Evolutionary conservation across 495 filamentous ascomycete species (phyloP).

Genomic region (Penicillium bovifimosum): DNA sequence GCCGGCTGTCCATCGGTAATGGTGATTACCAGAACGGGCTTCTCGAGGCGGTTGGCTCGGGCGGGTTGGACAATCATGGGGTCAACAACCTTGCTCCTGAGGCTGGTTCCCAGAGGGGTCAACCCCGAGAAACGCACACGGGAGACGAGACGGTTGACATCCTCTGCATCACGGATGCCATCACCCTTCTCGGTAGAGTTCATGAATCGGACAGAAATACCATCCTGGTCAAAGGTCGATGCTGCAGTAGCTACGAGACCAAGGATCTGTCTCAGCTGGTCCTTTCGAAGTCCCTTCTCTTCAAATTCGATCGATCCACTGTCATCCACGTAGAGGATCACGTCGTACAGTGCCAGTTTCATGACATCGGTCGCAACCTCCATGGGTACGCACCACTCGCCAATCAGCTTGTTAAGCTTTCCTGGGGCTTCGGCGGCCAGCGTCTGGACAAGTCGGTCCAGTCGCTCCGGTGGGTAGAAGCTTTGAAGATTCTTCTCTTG

Average conservation of each 20-base stretch:
- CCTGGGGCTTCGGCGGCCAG: slow-evolving; percentile 40
- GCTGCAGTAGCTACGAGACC: slow-evolving; percentile 57
- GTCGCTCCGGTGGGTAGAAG: slow-evolving; percentile 48
- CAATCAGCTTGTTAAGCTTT: slow-evolving; percentile 47
- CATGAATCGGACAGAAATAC: slow-evolving; percentile 68
- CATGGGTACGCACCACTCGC: slow-evolving; percentile 50
- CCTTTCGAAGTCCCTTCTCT: slow-evolving; percentile 59
- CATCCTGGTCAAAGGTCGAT: slow-evolving; percentile 65
- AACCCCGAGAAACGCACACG: slow-evolving; percentile 60
- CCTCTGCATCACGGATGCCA: slow-evolving; percentile 51
- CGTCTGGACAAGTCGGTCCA: slow-evolving; percentile 34
- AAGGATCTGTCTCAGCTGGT: slow-evolving; percentile 60
- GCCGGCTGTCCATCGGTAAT: slow-evolving; percentile 66
- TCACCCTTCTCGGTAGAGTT: slow-evolving; percentile 49
- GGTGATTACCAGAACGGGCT: slow-evolving; percentile 64
- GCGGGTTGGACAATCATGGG: slow-evolving; percentile 51
- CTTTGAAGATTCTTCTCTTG: slow-evolving; percentile 52
- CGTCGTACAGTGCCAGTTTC: slow-evolving; percentile 61
- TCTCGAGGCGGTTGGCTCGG: slow-evolving; percentile 45
- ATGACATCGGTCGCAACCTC: slow-evolving; percentile 65
- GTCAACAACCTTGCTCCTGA: slow-evolving; percentile 59
- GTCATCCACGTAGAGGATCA: slow-evolving; percentile 66
- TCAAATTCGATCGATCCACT: slow-evolving; percentile 67
- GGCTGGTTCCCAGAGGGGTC: slow-evolving; percentile 60
- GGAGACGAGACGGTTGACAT: slow-evolving; percentile 52